These are phyloP conservation scores for Fusarium kyushuense DNA, from an alignment of 2,329 filamentous ascomycete genomes.

Conservation along the genomic window DNA sequence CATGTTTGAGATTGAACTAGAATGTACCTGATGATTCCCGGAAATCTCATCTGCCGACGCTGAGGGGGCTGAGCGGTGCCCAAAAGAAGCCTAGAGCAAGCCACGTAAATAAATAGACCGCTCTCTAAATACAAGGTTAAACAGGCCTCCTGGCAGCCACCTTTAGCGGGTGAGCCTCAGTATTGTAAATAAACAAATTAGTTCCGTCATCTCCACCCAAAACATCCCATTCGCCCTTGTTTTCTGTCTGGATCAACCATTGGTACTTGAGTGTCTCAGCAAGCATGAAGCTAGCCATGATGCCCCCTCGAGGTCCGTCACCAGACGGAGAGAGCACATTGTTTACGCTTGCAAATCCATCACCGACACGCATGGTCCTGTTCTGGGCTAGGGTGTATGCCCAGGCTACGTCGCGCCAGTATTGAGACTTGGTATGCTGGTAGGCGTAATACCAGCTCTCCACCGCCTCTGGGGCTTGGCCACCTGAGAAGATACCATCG, in stretches of 20 bases:
- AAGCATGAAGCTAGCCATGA: slow-evolving; percentile 80
- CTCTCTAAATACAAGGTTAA: slow-evolving; percentile 30
- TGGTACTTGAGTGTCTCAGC: slow-evolving; percentile 85
- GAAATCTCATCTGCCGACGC: neutral
- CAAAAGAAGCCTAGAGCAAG: neutral
- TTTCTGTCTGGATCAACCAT: slow-evolving; percentile 64
- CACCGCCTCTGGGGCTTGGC: slow-evolving; percentile 69
- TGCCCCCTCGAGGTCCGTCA: slow-evolving; percentile 68
- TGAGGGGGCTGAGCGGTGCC: neutral
- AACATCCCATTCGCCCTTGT: slow-evolving; percentile 50
- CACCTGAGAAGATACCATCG: neutral
- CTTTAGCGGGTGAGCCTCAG: slow-evolving; percentile 64
- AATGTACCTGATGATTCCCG: neutral
- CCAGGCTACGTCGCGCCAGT: slow-evolving; percentile 77
- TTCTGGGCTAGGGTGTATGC: slow-evolving; percentile 34
- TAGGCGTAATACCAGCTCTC: slow-evolving; percentile 85
- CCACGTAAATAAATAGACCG: neutral
- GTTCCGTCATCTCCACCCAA: slow-evolving; percentile 58
- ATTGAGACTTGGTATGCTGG: slow-evolving; percentile 73
- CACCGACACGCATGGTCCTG: slow-evolving; percentile 7
- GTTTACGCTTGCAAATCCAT: neutral
- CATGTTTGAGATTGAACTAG: neutral
- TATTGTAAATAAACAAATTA: slow-evolving; percentile 62
- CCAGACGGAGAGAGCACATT: slow-evolving; percentile 75
- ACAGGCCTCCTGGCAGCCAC: slow-evolving; percentile 11